phyloP scores from a whole-genome alignment of 306 rosid genomes.

The Corylus avellana region DNA sequence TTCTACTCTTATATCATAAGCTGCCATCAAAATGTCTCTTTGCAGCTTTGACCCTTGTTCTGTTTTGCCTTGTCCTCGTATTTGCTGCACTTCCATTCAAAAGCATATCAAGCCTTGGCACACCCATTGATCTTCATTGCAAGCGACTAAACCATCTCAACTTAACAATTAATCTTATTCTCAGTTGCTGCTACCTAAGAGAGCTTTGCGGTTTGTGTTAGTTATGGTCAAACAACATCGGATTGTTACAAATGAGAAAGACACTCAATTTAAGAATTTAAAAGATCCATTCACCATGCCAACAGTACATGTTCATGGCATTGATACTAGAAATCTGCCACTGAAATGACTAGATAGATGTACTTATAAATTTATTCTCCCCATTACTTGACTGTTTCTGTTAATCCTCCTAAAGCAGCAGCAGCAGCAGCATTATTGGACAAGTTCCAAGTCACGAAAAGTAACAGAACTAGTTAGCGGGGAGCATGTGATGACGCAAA shows the following conservation, averaged over 20 bases:
- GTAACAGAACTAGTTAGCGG: neutral
- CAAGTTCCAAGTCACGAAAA: neutral
- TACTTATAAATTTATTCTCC: neutral
- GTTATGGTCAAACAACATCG: neutral
- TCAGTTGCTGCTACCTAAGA: neutral
- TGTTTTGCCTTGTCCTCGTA: neutral
- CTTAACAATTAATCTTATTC: neutral
- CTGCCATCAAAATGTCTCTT: neutral
- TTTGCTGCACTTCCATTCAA: neutral
- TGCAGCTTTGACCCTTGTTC: neutral
- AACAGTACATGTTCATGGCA: neutral
- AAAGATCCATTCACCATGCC: neutral
- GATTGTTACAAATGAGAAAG: neutral
- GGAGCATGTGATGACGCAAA: neutral
- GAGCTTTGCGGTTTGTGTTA: neutral
- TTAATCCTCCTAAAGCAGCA: neutral
- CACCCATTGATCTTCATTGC: neutral
- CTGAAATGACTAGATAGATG: neutral
- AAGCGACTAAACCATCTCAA: neutral
- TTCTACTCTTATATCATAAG: neutral
- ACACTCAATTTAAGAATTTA: neutral
- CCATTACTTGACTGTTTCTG: neutral
- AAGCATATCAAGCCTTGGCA: neutral
- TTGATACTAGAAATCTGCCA: neutral
- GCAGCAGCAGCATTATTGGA: neutral